A percentile compares a stretch with the other conserved stretches of the same genome.
Evolutionary conservation across 495 filamentous ascomycete genomes (phyloP).

Genomic region (Trichoderma orchidacearum): DNA sequence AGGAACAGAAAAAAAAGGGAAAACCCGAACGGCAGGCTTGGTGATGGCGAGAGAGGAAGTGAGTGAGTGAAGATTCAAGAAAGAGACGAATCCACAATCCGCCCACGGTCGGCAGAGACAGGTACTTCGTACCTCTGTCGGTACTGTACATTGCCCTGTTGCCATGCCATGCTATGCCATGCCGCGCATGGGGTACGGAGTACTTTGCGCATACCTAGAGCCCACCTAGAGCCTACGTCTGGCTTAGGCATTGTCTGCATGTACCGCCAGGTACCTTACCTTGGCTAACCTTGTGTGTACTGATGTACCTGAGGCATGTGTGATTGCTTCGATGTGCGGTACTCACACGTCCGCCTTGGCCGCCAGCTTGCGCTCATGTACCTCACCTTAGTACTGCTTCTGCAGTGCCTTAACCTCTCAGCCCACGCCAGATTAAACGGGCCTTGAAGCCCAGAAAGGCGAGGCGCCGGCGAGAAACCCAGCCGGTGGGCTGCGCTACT

Average conservation of each 20-base stretch:
- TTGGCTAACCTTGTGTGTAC: too few relatives aligned
- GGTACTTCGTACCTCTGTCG: not conserved
- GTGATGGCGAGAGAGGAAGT: not conserved
- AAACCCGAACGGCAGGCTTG: not conserved
- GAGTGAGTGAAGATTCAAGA: not conserved
- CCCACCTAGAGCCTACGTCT: too few relatives aligned
- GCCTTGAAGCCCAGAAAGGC: not conserved
- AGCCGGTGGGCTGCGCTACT: not conserved
- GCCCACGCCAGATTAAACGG: not conserved
- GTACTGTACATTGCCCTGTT: not conserved
- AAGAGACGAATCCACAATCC: not conserved
- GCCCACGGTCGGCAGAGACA: not conserved
- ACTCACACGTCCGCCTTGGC: not conserved
- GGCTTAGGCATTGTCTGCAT: too few relatives aligned
- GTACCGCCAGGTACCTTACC: too few relatives aligned
- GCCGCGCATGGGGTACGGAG: not conserved
- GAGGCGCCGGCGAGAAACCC: not conserved
- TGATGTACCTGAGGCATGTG: too few relatives aligned
- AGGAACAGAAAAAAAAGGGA: too few relatives aligned
- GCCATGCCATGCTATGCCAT: too few relatives aligned
- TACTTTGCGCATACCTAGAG: not conserved
- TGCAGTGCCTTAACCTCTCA: not conserved
- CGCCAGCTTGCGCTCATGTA: not conserved
- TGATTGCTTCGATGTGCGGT: too few relatives aligned
- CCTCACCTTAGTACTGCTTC: not conserved